phyloP scores from a whole-genome alignment of 768 basidiomycete genomes.

The Mycena albidolilacea region DNA sequence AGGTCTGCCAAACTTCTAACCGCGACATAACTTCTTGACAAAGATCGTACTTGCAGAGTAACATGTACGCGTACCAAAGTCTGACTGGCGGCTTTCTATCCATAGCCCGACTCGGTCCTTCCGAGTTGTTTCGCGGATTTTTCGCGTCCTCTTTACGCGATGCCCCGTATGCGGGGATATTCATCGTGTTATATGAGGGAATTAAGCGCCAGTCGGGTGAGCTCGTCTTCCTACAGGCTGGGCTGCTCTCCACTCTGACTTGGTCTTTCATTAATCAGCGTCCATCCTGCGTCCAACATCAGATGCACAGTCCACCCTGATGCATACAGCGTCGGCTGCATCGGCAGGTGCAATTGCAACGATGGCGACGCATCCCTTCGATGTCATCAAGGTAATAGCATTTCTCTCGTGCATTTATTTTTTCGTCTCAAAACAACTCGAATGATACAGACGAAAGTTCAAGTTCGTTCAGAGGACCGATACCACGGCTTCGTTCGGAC shows the following conservation, averaged over 20 bases:
- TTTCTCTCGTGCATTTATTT: slow-evolving; percentile 4
- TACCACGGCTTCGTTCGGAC: slow-evolving; percentile 84
- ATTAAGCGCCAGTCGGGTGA: slow-evolving; percentile 83
- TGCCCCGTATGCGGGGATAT: slow-evolving; percentile 94
- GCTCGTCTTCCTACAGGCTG: slow-evolving; percentile 34
- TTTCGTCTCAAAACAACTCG: background rate
- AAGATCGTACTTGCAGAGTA: slow-evolving; percentile 67
- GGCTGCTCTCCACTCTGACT: slow-evolving; percentile 26
- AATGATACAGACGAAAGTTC: slow-evolving; percentile 83
- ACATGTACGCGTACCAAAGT: slow-evolving; percentile 79
- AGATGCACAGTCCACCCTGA: slow-evolving; percentile 60
- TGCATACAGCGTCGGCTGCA: slow-evolving; percentile 81
- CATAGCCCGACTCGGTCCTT: slow-evolving; percentile 79
- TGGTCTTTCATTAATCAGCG: slow-evolving; percentile 48
- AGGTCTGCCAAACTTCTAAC: slow-evolving; percentile 64
- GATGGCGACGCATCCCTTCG: slow-evolving; percentile 91
- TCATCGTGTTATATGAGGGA: slow-evolving; percentile 89
- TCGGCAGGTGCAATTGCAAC: slow-evolving; percentile 90
- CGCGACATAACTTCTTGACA: slow-evolving; percentile 1
- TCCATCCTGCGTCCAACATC: slow-evolving; percentile 61
- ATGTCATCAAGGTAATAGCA: slow-evolving; percentile 85
- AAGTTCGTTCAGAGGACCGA: slow-evolving; percentile 84
- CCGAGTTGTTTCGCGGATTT: slow-evolving; percentile 89
- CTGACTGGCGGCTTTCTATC: slow-evolving; percentile 71
- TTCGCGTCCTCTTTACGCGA: slow-evolving; percentile 92